Evolutionary conservation across 225 moss, liverwort and hornwort genomes (phyloP).

Genomic region (Rhytidiadelphus loreus): DNA sequence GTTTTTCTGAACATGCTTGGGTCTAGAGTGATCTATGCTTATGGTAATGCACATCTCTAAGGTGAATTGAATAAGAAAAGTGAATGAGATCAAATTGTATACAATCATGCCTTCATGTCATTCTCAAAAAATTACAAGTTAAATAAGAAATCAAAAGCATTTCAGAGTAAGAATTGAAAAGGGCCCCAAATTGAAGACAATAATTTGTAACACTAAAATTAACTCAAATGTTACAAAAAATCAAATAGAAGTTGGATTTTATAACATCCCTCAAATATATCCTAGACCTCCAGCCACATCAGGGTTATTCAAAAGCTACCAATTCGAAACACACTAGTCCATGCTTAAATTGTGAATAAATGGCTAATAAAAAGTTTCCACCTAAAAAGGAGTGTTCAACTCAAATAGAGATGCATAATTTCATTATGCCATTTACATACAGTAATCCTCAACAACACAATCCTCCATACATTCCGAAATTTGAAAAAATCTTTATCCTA

Average conservation of each 20-base stretch:
- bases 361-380: not conserved
- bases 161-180: not conserved
- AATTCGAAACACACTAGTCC: not conserved
- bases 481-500: not conserved
- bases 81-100: not conserved
- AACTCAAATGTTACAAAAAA: not conserved
- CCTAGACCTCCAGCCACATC: not conserved
- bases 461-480: not conserved
- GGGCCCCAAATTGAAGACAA: rapidly evolving
- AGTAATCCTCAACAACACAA: not conserved
- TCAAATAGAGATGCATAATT: not conserved
- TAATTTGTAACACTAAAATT: not conserved
- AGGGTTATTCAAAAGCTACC: not conserved
- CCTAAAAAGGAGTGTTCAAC: not conserved
- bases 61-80: not conserved
- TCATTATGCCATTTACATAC: not conserved
- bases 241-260: not conserved
- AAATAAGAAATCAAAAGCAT: not conserved
- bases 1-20: not conserved
- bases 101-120: not conserved
- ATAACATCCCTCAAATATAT: not conserved
- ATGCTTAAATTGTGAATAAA: not conserved
- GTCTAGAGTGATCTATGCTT: not conserved
- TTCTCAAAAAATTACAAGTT: not conserved
- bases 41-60: not conserved